These are phyloP conservation scores for Dillenia turbinata DNA, from an alignment of 164 flowering plant genomes.

Conservation along the genomic window DNA sequence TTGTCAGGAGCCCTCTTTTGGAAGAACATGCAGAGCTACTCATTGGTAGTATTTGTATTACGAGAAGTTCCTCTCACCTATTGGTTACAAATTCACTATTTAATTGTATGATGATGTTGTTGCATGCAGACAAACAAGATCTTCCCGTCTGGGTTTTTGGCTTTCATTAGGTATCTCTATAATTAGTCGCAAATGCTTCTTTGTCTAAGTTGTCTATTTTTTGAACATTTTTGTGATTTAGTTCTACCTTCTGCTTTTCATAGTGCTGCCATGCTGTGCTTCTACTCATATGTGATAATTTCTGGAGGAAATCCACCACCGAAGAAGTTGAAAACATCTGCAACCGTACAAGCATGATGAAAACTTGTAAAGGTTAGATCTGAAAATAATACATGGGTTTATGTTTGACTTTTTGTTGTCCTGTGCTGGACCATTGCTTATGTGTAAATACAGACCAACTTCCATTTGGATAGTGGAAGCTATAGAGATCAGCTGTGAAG, in stretches of 20 bases:
- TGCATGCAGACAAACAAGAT: slow-evolving; percentile 70
- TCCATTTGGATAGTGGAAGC: no score
- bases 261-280: slow-evolving; percentile 88
- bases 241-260: neutral
- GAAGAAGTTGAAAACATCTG: slow-evolving; percentile 65
- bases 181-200: neutral
- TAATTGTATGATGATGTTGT: slow-evolving; percentile 5
- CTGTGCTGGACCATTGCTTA: no score
- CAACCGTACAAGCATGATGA: slow-evolving; percentile 21
- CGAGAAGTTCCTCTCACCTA: neutral
- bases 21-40: slow-evolving; percentile 54
- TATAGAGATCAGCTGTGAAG: no score
- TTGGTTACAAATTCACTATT: neutral
- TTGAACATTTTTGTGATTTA: no score
- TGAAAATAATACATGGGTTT: no score
- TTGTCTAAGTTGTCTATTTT: neutral
- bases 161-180: slow-evolving; percentile 50
- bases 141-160: slow-evolving; percentile 64
- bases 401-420: no score
- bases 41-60: slow-evolving; percentile 9
- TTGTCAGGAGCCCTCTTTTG: slow-evolving; percentile 54
- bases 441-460: no score
- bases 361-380: neutral
- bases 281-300: slow-evolving; percentile 74
- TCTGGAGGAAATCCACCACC: slow-evolving; percentile 98